Base-by-base conservation (phyloP, 495 filamentous ascomycete species). In the Podospora fimiseda region DNA sequence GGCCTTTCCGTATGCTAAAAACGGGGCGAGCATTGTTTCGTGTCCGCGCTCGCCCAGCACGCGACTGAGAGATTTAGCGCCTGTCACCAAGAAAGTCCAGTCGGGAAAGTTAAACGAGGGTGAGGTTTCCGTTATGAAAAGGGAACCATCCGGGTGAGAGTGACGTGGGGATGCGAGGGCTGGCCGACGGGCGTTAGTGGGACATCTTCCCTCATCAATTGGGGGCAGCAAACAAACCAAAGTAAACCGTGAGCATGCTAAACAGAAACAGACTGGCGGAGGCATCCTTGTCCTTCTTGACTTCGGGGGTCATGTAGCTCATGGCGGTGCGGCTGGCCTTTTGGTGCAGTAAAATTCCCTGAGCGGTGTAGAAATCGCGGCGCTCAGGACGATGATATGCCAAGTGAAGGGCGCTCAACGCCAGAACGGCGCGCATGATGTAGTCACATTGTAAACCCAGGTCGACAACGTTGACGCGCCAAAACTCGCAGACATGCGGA, bases 341-440 rank as follows among this genome's bases (percentile, higher is more conserved):
- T 24, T 75, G 71, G 53, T 83, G 74, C 24, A 82, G 71, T 20
- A 74, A 56, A 27, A 78, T 67, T 0, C 74, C 78, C 6, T 72
- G 70, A 20, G 76, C 70, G n/a, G 75, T 67, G 55, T 81, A 82
- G 2, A 57, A 62, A 8, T 72, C 69, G 8, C 64, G 68, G 52
- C 56, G 68, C 27, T 54, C 70, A 38, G 57, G 67, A 50, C 50
- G 70, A 56, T 48, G 71, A 48, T 59, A 74, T 53, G 80, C 79
- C 0, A 80, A 68, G 54, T 84, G 80, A 22, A 82, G 63, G 5
- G 78, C 72, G 3, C 74, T 75, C 15, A 81, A 51, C 11, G 76
- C 74, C 27, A 84, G 65, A 9, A 84, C 70, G 36, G 78, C 72
- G 36, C 74, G 72, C 72, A 82, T 76, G 19, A 82, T 67, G 56